Evolutionary conservation across 495 filamentous ascomycete genomes (phyloP).

Genomic region (Hypoxylon cercidicola): DNA sequence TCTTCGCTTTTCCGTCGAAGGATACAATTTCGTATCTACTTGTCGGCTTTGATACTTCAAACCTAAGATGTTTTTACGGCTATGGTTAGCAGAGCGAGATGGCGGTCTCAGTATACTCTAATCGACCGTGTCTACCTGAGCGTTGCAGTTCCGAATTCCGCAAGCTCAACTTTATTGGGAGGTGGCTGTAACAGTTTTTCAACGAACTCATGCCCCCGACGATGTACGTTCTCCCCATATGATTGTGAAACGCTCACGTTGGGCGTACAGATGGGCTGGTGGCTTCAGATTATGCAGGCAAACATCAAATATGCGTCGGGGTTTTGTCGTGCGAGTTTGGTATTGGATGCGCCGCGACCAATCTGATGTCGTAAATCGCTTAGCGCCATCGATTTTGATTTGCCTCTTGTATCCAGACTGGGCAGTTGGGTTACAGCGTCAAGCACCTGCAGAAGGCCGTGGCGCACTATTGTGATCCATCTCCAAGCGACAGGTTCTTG

Average conservation of each 20-base stretch:
- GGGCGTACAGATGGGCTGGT: slow-evolving; percentile 33
- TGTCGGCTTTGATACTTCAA: no score
- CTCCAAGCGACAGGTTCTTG: slow-evolving; percentile 8
- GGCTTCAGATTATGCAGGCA: slow-evolving; percentile 40
- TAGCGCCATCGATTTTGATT: slow-evolving; percentile 23
- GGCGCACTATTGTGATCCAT: slow-evolving; percentile 36
- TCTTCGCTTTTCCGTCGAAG: no score
- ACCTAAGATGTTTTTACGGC: no score
- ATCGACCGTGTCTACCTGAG: no score
- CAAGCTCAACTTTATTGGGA: no score
- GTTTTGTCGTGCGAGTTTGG: slow-evolving; percentile 36
- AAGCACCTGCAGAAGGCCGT: slow-evolving; percentile 35
- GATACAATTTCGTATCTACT: no score
- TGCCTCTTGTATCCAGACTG: slow-evolving; percentile 24
- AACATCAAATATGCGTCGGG: slow-evolving; percentile 39
- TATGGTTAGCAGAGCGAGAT: no score
- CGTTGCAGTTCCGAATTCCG: no score
- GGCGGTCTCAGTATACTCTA: no score
- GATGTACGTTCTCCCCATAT: background rate
- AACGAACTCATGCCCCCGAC: background rate
- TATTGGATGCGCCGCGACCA: slow-evolving; percentile 27
- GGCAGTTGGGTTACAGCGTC: slow-evolving; percentile 32
- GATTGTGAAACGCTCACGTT: slow-evolving; percentile 27
- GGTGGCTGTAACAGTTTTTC: background rate
- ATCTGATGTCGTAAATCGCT: slow-evolving; percentile 17